These are phyloP conservation scores for Dendryphion nanum DNA, from an alignment of 2,329 filamentous ascomycete species.

Conservation along the genomic window DNA sequence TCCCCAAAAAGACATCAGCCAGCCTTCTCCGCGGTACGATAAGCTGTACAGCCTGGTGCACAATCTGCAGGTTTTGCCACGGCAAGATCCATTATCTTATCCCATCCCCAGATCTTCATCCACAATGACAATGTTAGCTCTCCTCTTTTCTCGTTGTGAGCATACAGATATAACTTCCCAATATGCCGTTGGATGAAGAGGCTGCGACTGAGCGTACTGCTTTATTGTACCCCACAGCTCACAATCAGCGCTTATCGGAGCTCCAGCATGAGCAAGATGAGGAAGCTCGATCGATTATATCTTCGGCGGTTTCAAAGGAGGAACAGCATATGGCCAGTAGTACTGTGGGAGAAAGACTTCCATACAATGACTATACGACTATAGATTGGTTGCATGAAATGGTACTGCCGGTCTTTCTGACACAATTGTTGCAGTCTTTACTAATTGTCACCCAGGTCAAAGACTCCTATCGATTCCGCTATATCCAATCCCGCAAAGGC, in stretches of 20 bases:
- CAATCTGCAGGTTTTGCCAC: too few relatives aligned
- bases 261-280: conserved; percentile 41
- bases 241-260: conserved; percentile 31
- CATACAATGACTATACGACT: conserved; percentile 62
- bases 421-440: too few relatives aligned
- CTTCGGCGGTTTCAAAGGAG: conserved; percentile 48
- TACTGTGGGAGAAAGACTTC: conserved; percentile 54
- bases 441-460: conserved; percentile 45
- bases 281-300: conserved; percentile 44
- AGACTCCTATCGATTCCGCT: conserved; percentile 54
- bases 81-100: too few relatives aligned
- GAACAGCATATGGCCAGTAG: conserved; percentile 48
- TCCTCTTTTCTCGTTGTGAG: too few relatives aligned
- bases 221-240: conserved; percentile 27
- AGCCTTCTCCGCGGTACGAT: too few relatives aligned
- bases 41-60: too few relatives aligned
- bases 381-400: conserved; percentile 64
- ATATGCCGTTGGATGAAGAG: conserved; percentile 24
- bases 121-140: too few relatives aligned
- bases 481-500: conserved; percentile 44
- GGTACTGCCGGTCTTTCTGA: too few relatives aligned
- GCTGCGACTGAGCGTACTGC: conserved; percentile 33
- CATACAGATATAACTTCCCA: too few relatives aligned
- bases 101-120: too few relatives aligned
- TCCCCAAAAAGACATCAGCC: too few relatives aligned